Evolutionary conservation across 228 moss, liverwort and hornwort genomes (phyloP).

Genomic region (Sphagnum fallax): DNA sequence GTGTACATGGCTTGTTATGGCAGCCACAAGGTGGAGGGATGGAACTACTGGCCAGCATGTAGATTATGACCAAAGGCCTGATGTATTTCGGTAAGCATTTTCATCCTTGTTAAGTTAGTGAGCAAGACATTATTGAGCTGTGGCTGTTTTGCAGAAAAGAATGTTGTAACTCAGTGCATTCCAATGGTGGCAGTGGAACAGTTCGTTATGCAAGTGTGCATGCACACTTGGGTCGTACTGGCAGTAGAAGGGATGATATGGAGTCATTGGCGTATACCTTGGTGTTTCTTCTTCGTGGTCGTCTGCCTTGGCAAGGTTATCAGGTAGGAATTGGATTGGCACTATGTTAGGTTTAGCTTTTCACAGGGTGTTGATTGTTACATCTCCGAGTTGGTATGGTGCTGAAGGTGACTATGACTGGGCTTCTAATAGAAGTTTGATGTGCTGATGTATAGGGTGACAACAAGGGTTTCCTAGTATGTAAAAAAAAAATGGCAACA

Average conservation of each 20-base stretch:
- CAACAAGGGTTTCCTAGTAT: conserved; percentile 91
- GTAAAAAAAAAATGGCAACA: conserved; percentile 99
- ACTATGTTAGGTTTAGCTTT: too few relatives aligned
- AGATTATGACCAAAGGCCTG: conserved; percentile 96
- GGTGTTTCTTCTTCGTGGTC: conserved; percentile 92
- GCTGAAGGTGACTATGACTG: too few relatives aligned
- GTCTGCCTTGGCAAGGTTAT: conserved; percentile 98
- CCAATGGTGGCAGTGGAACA: conserved; percentile 54
- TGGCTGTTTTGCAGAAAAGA: too few relatives aligned
- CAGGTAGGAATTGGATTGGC: conserved; percentile 37
- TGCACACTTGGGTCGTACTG: conserved; percentile 94
- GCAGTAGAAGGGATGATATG: conserved; percentile 96
- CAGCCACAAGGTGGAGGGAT: conserved; percentile 99
- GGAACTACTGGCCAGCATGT: conserved; percentile 95
- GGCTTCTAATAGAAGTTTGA: too few relatives aligned
- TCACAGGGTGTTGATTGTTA: too few relatives aligned
- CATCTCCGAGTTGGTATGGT: too few relatives aligned
- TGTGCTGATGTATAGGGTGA: conserved; percentile 52
- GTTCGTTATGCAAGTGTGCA: conserved; percentile 98
- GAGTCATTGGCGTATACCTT: conserved; percentile 94
- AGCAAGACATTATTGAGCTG: too few relatives aligned
- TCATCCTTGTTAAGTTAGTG: too few relatives aligned
- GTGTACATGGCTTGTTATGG: conserved; percentile 1
- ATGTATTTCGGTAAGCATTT: conserved; percentile 72
- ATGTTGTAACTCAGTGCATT: too few relatives aligned